phyloP scores from a whole-genome alignment of 345 rosid genomes.

The Excoecaria cochinchinensis region DNA sequence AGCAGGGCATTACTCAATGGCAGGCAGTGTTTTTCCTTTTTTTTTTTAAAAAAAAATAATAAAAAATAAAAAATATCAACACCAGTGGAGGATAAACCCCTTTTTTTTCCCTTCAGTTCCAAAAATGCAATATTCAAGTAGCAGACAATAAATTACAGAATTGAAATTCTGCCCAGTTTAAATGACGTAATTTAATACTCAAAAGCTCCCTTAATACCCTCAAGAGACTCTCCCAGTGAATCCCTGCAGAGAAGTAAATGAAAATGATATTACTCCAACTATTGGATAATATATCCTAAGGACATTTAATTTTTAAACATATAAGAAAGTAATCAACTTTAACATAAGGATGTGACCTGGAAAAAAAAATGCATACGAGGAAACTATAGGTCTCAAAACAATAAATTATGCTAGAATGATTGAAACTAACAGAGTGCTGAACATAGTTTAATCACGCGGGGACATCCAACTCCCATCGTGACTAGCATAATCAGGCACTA shows the following conservation, averaged over 20 bases:
- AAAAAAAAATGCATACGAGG: not conserved
- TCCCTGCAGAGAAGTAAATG: slow-evolving; percentile 30
- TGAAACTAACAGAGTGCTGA: not conserved
- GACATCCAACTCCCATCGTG: not conserved
- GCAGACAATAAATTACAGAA: too few relatives aligned
- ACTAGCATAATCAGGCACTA: not conserved
- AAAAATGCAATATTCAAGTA: too few relatives aligned
- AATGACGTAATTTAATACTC: slow-evolving; percentile 23
- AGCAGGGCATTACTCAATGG: too few relatives aligned
- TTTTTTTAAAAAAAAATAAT: too few relatives aligned
- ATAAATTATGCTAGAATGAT: not conserved
- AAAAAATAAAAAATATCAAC: too few relatives aligned
- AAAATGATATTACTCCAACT: not conserved
- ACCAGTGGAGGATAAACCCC: too few relatives aligned
- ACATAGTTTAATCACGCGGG: not conserved
- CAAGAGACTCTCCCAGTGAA: slow-evolving; percentile 56
- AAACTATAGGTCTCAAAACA: not conserved
- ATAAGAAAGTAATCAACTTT: not conserved
- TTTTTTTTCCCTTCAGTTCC: too few relatives aligned
- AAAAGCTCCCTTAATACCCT: slow-evolving; percentile 50
- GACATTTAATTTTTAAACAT: not conserved
- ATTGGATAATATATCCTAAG: not conserved
- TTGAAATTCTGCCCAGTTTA: not conserved
- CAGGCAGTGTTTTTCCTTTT: too few relatives aligned
- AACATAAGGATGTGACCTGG: not conserved